Evolutionary conservation across 1,284 basidiomycete genomes (phyloP).

Genomic region (Neotropicomus parvogracilis): DNA sequence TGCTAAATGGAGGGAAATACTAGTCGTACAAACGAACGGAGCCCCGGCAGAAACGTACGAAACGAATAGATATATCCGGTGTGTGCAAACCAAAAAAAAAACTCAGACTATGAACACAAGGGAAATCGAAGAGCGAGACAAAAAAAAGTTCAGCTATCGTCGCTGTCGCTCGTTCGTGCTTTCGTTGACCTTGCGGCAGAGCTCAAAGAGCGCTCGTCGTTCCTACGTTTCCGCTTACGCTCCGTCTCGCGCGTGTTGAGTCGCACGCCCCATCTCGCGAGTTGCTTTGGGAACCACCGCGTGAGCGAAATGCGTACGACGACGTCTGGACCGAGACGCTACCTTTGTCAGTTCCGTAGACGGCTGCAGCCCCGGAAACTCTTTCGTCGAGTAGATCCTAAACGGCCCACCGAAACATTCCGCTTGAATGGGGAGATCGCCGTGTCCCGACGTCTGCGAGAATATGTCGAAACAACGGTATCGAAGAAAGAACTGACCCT

Average conservation of each 20-base stretch:
- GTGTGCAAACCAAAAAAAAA: conserved; percentile 6
- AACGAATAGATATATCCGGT: conserved; percentile 10
- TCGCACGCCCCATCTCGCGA: conserved; percentile 65
- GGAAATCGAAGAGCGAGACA: neutral
- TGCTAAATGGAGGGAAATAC: conserved; percentile 5
- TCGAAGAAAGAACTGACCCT: conserved; percentile 62
- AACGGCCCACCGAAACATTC: conserved; percentile 69
- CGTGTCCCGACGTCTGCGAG: conserved; percentile 34
- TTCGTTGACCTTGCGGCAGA: conserved; percentile 7
- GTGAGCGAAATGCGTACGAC: conserved; percentile 1
- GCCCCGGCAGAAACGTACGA: conserved; percentile 3
- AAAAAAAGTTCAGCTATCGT: conserved; percentile 20
- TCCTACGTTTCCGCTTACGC: conserved; percentile 54
- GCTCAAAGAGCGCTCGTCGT: conserved; percentile 21
- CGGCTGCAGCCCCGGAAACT: conserved; percentile 69
- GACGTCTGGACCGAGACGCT: neutral
- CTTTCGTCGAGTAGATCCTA: conserved; percentile 73
- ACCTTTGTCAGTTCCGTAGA: conserved; percentile 78
- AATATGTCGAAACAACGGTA: conserved; percentile 69
- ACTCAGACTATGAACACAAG: neutral
- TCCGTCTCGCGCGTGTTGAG: conserved; percentile 70
- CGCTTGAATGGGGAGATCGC: conserved; percentile 53
- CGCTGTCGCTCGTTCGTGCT: conserved; percentile 24
- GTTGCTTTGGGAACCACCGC: conserved; percentile 44
- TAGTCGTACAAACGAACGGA: conserved; percentile 19